A percentile compares a stretch with the other conserved stretches of the same genome.
Evolutionary conservation across 176 grass and related monocot species (phyloP).

Genomic region (sorghum (Sorghum bicolor)): Sorghum_bicolor_NCBIv3 NC_012870.2:75243001-75243500

Average conservation of each 20-base stretch:
- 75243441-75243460: neutral
- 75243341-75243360: neutral
- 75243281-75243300: constrained; percentile 1
- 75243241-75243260: constrained; percentile 18
- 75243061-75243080: neutral
- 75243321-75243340: constrained; percentile 8
- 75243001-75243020: neutral
- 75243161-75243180: constrained; percentile 31
- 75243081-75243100: neutral
- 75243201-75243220: constrained; percentile 21
- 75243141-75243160: constrained; percentile 20
- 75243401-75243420: constrained; percentile 44
- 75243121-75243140: constrained; percentile 29
- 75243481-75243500: neutral
- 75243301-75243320: neutral
- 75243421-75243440: constrained; percentile 58
- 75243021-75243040: neutral
- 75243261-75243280: neutral
- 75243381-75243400: constrained; percentile 32
- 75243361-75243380: constrained; percentile 42
- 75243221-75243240: constrained; percentile 15
- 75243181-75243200: constrained; percentile 15
- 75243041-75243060: neutral
- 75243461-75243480: neutral
- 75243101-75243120: neutral